Evolutionary conservation across 108 stramenopile species (phyloP).

Genomic region (Fistulifera pelliculosa): DNA sequence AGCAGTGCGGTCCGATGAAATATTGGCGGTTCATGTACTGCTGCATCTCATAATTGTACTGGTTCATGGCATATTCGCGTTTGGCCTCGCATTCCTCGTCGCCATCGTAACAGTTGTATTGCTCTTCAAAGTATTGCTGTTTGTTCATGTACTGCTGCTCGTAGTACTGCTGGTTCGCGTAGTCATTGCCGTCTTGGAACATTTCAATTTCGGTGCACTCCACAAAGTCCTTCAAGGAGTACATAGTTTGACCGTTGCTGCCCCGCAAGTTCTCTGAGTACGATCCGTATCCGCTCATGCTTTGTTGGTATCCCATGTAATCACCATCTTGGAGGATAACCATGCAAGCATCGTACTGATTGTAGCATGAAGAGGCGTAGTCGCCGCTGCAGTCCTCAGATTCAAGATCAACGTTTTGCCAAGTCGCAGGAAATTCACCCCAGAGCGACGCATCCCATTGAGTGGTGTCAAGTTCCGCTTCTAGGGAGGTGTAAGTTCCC

Average conservation of each 20-base stretch:
- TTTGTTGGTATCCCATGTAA: conserved; percentile 5
- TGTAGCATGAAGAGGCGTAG: conserved; percentile 6
- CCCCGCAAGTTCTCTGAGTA: no score
- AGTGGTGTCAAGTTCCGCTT: not conserved
- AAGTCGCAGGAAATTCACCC: conserved; percentile 3
- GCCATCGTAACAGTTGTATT: conserved; percentile 4
- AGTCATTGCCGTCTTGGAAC: conserved; percentile 9
- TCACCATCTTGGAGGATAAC: conserved; percentile 3
- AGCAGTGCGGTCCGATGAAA: conserved; percentile 66
- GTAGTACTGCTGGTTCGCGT: conserved; percentile 9
- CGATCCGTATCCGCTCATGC: no score
- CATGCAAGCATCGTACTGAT: conserved; percentile 5
- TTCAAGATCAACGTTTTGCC: conserved; percentile 1
- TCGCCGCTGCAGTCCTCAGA: conserved; percentile 1
- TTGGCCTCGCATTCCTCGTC: conserved; percentile 1
- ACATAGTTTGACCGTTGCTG: conserved; percentile 7
- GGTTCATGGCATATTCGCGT: not conserved
- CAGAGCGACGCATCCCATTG: not conserved
- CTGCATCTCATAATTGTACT: conserved; percentile 2
- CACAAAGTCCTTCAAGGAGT: conserved; percentile 3
- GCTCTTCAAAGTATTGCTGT: conserved; percentile 4
- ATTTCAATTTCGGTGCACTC: not conserved
- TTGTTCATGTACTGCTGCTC: not conserved
- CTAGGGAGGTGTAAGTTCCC: conserved; percentile 1
- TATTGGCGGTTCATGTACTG: conserved; percentile 6